Evolutionary conservation across 345 rosid species (phyloP).

Genomic region (Salix suchowensis): DNA sequence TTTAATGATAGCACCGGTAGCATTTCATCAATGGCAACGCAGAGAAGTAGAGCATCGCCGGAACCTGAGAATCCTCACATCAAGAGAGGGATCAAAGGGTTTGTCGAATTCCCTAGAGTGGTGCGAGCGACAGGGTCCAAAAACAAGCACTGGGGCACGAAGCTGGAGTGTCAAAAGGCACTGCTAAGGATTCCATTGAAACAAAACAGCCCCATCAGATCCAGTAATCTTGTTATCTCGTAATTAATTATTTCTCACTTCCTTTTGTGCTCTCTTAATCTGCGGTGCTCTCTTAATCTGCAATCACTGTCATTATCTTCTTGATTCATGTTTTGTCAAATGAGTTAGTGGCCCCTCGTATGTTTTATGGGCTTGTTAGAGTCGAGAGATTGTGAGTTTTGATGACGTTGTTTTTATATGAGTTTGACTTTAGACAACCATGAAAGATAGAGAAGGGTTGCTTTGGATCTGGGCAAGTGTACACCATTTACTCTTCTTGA

Average conservation of each 20-base stretch:
- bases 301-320: background rate
- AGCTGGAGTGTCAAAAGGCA: slow-evolving; percentile 75
- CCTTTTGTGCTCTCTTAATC: slow-evolving; percentile 1
- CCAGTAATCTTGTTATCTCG: slow-evolving; percentile 32
- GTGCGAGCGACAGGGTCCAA: slow-evolving; percentile 66
- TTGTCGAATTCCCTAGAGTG: slow-evolving; percentile 74
- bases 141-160: slow-evolving; percentile 69
- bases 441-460: slow-evolving; percentile 10
- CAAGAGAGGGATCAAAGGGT: slow-evolving; percentile 81
- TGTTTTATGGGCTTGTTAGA: background rate
- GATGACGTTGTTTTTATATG: background rate
- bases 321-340: slow-evolving; percentile 12
- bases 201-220: slow-evolving; percentile 49
- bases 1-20: slow-evolving; percentile 13
- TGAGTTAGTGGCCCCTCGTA: background rate
- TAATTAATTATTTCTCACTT: slow-evolving; percentile 4
- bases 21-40: slow-evolving; percentile 19
- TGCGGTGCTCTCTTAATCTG: background rate
- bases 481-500: background rate
- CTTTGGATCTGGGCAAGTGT: slow-evolving; percentile 11
- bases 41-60: slow-evolving; percentile 32
- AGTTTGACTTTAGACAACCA: background rate
- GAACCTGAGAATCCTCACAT: slow-evolving; percentile 81
- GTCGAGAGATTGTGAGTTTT: slow-evolving; percentile 6
- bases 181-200: slow-evolving; percentile 70